Base-by-base conservation (phyloP, 1,284 basidiomycete species). In the Fistulina hepatica region DNA sequence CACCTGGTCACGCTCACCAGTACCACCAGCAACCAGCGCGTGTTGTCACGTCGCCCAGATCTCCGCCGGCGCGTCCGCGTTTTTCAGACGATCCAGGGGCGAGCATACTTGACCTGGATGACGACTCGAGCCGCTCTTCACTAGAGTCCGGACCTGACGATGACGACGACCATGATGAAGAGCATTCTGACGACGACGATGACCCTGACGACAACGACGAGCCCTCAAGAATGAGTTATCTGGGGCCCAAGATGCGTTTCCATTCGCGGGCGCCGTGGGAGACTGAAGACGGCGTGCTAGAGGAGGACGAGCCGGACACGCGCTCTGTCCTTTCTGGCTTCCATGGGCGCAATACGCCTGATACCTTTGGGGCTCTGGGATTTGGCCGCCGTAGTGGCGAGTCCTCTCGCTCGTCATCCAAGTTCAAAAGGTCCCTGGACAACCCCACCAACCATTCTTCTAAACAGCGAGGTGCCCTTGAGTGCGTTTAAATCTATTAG, bases 191-290 rank as follows among this genome's bases (percentile, higher is more conserved):
- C 36, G 52, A 59, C 26, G 51, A 57, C 25, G 55, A 58, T 11
- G 53, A 55, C 33, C 51, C 26, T 39, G 54, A 55, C 25, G 61
- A 61, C n/a, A 60, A 58, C 36, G 53, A 61, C 16, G 63, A 68
- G 23, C 47, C 56, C 38, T 45, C 64, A 43, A 65, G 76, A 39
- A 71, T 82, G 57, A 83, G 78, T 50, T 60, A 77, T 37, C 71
- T 80, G 28, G 83, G 83, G 12, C 82, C 82, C 20, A 82, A 75
- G 54, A 81, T 86, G 69, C 73, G 76, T 33, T 74, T 84, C 52
- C 81, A 84, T 56, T 79, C 80, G 42, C 76, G 69, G 20, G 79
- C 82, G 17, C 82, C 83, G 30, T 86, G 82, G 82, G 82, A 86
- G 57, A 60, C 69, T 34, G 77, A 73, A 35, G 68, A 64, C 16